Evolutionary conservation across 768 basidiomycete species (phyloP).

Genomic region (Epithele typhae): DNA sequence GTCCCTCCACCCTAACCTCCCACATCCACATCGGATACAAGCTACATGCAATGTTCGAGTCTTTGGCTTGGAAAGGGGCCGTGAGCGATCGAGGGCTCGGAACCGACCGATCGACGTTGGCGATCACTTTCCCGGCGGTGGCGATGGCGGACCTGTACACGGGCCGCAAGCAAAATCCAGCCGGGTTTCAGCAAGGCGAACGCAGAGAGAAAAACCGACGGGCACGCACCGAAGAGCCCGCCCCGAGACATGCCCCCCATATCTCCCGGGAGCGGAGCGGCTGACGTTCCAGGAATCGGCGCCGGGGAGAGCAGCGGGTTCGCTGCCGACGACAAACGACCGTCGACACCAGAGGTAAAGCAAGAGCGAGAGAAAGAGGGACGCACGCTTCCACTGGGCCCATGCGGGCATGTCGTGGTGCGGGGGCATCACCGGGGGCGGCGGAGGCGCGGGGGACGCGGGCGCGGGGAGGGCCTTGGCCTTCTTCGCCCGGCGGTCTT

Average conservation of each 20-base stretch:
- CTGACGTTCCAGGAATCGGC: slow-evolving; percentile 32
- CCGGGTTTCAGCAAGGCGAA: no score
- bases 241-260: slow-evolving; percentile 48
- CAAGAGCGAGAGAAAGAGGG: not conserved
- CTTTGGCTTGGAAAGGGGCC: no score
- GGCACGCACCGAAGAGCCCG: slow-evolving; percentile 61
- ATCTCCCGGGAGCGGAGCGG: slow-evolving; percentile 29
- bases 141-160: no score
- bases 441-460: slow-evolving; percentile 27
- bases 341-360: not conserved
- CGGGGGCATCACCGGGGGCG: slow-evolving; percentile 31
- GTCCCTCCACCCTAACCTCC: no score
- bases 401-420: slow-evolving; percentile 63
- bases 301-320: slow-evolving; percentile 59
- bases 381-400: slow-evolving; percentile 83
- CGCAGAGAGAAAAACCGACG: not conserved
- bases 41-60: no score
- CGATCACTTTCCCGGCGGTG: not conserved
- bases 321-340: slow-evolving; percentile 34
- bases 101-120: not conserved
- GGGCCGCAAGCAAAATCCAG: no score
- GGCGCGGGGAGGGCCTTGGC: slow-evolving; percentile 19
- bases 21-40: no score
- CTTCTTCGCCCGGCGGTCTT: slow-evolving; percentile 47
- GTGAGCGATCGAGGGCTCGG: no score